Base-by-base conservation (phyloP, 2,329 filamentous ascomycete genomes). In the Pseudohalonectria lignicola region DNA sequence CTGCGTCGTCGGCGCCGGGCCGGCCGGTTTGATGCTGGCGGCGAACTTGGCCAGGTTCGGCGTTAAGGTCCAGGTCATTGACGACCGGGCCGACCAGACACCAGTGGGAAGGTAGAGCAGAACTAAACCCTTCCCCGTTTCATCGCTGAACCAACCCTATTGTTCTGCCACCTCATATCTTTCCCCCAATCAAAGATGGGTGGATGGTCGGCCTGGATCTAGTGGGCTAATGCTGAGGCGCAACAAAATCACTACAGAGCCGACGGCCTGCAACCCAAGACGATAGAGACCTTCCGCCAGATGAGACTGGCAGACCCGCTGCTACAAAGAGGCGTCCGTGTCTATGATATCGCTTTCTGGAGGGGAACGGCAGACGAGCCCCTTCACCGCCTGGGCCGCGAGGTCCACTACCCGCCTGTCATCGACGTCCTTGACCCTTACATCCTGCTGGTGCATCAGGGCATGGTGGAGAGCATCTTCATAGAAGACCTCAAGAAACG, bases 341-440 rank as follows among this genome's bases (percentile, higher is more conserved):
- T 86, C 32, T 83, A 81, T 56, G 82, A 86, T 50, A 86, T 86
- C 43, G 69, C 76, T 31, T 85, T 85, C 53, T 86, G 82, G 79
- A 73, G 75, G 29, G 67, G 73, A 40, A 56, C 57, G 20, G 72
- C 77, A 52, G 74, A 73, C 15, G 61, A 78, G 39, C 73, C 76
- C 15, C 45, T 55, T 25, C 50, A 47, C 42, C 45, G 52, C 3
- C 41, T 55, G n/a, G 50, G 52, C 28, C 53, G 53, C 21, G 52
- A 59, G 68, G 75, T 77, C 13, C 81, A 86, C 54, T 86, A 85
- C 52, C 82, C 78, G 6, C 67, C 70, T 2, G 61, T 68, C 29
- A 71, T 75, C 36, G 71, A 76, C 48, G 67, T 76, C 10, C 50
- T 75, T 37, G 68, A 74, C 43, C 68, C 69, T 12, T 76, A 72